Conservation (phyloP, 495 filamentous ascomycete species). For the Trichoderma reesei region DNA sequence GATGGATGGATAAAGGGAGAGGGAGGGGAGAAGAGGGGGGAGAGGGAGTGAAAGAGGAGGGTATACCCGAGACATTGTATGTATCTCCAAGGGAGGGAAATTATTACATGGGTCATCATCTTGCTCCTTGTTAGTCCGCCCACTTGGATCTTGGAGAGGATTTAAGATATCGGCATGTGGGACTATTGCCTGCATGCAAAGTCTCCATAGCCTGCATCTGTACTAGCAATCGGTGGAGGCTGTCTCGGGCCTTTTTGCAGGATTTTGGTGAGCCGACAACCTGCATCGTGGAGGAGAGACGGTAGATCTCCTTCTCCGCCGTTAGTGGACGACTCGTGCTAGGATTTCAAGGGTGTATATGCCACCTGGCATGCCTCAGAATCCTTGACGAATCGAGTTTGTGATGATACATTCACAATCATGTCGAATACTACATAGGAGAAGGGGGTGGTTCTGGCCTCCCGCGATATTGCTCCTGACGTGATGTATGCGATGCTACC, state of each 20-base stretch:
- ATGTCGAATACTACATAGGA: not conserved
- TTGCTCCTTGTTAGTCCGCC: not conserved
- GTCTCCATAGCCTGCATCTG: not conserved
- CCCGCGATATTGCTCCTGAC: not conserved
- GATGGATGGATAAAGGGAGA: too few relatives aligned
- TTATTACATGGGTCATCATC: not conserved
- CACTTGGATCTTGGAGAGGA: not conserved
- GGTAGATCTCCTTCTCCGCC: not conserved
- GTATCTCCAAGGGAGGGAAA: not conserved
- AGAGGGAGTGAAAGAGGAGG: not conserved
- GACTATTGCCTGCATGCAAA: not conserved
- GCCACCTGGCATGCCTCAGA: not conserved
- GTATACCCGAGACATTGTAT: not conserved
- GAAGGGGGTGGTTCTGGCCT: not conserved
- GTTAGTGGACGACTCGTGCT: not conserved
- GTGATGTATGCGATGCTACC: not conserved
- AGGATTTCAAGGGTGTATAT: not conserved
- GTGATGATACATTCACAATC: not conserved
- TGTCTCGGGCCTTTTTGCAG: conserved; percentile 1
- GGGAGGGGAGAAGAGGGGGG: not conserved
- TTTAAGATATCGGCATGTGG: not conserved
- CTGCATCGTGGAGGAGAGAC: not conserved
- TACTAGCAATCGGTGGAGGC: too few relatives aligned
- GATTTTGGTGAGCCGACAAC: not conserved
- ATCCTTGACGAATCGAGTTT: not conserved